phyloP scores from a whole-genome alignment of 768 basidiomycete species.

The Cyclocybe aegerita region DNA sequence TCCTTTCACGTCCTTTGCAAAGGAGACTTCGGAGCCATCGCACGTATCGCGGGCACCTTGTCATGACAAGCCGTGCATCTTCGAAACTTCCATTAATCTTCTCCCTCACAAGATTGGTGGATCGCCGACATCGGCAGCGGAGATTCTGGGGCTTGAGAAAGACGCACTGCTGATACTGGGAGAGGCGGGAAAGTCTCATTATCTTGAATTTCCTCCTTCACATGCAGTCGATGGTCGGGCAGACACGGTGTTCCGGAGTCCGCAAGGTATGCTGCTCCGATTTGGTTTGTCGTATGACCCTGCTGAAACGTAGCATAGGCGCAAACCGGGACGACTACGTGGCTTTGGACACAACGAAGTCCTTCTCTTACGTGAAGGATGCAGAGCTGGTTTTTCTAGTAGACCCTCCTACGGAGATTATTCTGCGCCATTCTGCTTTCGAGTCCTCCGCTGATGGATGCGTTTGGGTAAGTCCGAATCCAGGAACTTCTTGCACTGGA shows the following conservation, averaged over 20 bases:
- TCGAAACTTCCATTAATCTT: conserved; percentile 52
- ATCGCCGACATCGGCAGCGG: conserved; percentile 23
- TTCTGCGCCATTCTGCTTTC: conserved; percentile 10
- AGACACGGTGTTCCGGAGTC: conserved; percentile 51
- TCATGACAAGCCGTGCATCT: conserved; percentile 40
- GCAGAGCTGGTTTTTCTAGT: conserved; percentile 28
- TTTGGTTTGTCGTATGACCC: not conserved
- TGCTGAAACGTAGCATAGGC: conserved; percentile 15
- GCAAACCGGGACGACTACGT: conserved; percentile 29
- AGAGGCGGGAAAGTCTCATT: conserved; percentile 30
- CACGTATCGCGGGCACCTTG: conserved; percentile 37
- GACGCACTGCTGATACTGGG: conserved; percentile 33
- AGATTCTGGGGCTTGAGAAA: conserved; percentile 44
- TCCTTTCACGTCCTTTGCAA: conserved; percentile 24
- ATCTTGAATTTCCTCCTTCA: conserved; percentile 46
- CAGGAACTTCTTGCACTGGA: not conserved
- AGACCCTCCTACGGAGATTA: conserved; percentile 13
- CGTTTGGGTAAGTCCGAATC: conserved; percentile 12
- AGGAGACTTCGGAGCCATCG: conserved; percentile 4
- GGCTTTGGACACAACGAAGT: conserved; percentile 22
- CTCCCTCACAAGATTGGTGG: conserved; percentile 32
- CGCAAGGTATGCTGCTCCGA: conserved; percentile 34
- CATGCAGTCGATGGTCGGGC: conserved; percentile 55
- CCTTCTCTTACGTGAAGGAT: not conserved
- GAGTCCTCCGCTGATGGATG: conserved; percentile 16